Conservation (phyloP, 2,329 filamentous ascomycete species). For the Myriosclerotinia scirpicola region DNA sequence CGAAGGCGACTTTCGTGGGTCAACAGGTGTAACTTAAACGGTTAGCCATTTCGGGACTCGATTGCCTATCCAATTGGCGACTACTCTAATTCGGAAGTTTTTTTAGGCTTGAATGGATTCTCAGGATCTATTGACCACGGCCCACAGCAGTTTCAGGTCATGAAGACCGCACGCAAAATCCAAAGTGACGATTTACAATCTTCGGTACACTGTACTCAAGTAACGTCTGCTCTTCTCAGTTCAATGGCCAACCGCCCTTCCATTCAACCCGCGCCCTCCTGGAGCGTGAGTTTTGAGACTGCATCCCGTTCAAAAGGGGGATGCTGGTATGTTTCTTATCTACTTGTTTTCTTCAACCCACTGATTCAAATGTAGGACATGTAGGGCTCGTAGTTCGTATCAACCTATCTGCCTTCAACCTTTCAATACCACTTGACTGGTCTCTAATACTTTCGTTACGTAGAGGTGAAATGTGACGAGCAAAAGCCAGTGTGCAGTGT, state of each 20-base stretch:
- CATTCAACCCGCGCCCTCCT: too few species aligned
- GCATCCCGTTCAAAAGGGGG: slow-evolving; percentile 4
- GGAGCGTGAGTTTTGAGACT: background rate
- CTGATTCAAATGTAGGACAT: slow-evolving; percentile 14
- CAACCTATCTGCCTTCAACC: background rate
- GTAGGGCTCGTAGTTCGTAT: slow-evolving; percentile 20
- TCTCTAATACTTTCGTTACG: background rate
- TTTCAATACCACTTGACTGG: background rate
- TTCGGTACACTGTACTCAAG: too few species aligned
- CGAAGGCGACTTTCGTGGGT: background rate
- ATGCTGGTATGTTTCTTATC: slow-evolving; percentile 13
- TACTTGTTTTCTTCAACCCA: background rate
- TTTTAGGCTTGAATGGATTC: background rate
- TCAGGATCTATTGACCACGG: background rate
- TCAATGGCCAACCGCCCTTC: background rate
- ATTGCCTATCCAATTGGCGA: background rate
- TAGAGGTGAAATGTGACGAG: slow-evolving; percentile 21
- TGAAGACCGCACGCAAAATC: background rate
- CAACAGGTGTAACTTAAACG: background rate
- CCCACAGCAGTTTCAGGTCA: background rate
- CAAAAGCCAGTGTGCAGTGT: slow-evolving; percentile 5
- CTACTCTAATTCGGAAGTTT: background rate
- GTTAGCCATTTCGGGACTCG: background rate
- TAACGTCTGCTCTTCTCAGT: background rate
- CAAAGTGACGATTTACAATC: background rate